A percentile compares a stretch with the other conserved stretches of the same genome.
These are phyloP conservation scores for Rhodotorula sp. DNA, from an alignment of 1,284 basidiomycete genomes.

Conservation along the genomic window DNA sequence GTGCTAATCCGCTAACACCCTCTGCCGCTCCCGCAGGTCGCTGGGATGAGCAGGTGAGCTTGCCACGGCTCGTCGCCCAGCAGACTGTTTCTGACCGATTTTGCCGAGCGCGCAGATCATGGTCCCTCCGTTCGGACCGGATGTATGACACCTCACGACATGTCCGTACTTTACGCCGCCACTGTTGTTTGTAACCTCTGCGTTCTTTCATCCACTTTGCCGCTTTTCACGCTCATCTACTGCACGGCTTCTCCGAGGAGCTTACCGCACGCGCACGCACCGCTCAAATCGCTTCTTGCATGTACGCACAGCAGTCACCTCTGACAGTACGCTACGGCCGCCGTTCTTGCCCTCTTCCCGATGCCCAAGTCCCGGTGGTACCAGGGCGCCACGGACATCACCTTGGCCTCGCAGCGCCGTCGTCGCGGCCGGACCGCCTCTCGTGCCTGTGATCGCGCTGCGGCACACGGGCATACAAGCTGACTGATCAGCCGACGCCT, in stretches of 20 bases:
- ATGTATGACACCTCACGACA: too few species aligned
- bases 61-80: too few species aligned
- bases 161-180: too few species aligned
- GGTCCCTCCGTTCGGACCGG: conserved; percentile 19
- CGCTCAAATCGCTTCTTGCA: too few species aligned
- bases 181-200: neutral
- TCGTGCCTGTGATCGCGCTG: too few species aligned
- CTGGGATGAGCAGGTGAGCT: conserved; percentile 4
- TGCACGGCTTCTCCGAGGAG: neutral
- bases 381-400: neutral
- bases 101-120: conserved; percentile 10
- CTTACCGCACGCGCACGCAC: neutral
- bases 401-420: too few species aligned
- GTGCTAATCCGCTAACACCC: neutral
- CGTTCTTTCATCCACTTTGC: neutral
- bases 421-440: too few species aligned
- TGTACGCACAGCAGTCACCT: too few species aligned
- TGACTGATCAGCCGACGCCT: too few species aligned
- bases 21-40: neutral
- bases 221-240: neutral
- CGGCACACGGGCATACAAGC: too few species aligned
- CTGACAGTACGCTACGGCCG: too few species aligned
- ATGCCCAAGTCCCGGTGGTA: neutral
- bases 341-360: neutral
- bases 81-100: neutral